Conservation (phyloP, 148 eudicot species). For the Polygonum aviculare region DNA sequence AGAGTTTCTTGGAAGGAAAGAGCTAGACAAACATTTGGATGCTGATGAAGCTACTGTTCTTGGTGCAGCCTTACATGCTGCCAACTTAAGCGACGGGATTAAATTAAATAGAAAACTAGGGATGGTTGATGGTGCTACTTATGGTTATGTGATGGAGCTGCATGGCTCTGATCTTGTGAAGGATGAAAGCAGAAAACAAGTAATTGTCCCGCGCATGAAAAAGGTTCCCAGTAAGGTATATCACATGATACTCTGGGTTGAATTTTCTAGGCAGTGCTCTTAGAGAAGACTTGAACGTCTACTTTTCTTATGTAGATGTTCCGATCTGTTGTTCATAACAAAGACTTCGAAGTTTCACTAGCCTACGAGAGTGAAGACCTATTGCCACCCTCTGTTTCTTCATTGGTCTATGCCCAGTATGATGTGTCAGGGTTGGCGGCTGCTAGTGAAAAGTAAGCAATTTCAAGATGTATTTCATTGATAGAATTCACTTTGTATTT, state of each 20-base stretch:
- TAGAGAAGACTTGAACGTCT: conserved; percentile 1
- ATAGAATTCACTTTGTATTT: background rate
- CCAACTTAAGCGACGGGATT: conserved; percentile 95
- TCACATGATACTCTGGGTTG: background rate
- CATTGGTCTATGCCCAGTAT: conserved; percentile 63
- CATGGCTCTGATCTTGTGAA: conserved; percentile 63
- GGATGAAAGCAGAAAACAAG: conserved; percentile 72
- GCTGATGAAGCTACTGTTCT: conserved; percentile 95
- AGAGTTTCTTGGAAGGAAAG: conserved; percentile 84
- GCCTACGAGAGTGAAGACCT: conserved; percentile 61
- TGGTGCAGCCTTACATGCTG: conserved; percentile 92
- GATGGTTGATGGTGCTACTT: conserved; percentile 88
- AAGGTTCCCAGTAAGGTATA: conserved; percentile 90
- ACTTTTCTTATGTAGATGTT: conserved; percentile 49
- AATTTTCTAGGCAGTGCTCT: conserved; percentile 10
- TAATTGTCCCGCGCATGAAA: conserved; percentile 79
- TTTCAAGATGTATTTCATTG: conserved; percentile 7
- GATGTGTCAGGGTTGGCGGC: conserved; percentile 69
- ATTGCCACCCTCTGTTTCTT: conserved; percentile 70
- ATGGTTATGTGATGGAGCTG: conserved; percentile 81
- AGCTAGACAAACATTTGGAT: conserved; percentile 89
- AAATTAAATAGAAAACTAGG: conserved; percentile 93
- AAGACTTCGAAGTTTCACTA: conserved; percentile 85
- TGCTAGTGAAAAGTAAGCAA: conserved; percentile 71
- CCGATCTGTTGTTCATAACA: conserved; percentile 60